Evolutionary conservation across 2,329 filamentous ascomycete species (phyloP).

Genomic region (Nemania bipapillata): DNA sequence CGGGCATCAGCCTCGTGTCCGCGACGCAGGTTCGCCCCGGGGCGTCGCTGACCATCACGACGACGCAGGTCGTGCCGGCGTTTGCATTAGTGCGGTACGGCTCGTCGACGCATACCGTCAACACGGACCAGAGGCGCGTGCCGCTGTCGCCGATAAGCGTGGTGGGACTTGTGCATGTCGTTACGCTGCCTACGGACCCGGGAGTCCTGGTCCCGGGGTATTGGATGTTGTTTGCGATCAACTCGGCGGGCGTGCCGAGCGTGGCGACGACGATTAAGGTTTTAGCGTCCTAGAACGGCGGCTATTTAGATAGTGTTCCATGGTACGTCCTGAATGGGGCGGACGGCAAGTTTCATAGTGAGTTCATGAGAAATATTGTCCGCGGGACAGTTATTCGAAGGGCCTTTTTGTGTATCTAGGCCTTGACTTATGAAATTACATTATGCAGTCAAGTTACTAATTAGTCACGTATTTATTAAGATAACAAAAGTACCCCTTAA

Average conservation of each 20-base stretch:
- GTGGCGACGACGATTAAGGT: slow-evolving; percentile 54
- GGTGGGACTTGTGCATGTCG: slow-evolving; percentile 49
- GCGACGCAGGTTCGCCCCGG: slow-evolving; percentile 50
- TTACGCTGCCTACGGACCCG: slow-evolving; percentile 56
- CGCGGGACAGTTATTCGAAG: too few relatives aligned
- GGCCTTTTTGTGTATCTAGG: not conserved
- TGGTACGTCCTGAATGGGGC: not conserved
- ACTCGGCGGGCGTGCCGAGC: slow-evolving; percentile 57
- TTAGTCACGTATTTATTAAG: not conserved
- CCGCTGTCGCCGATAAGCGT: slow-evolving; percentile 47
- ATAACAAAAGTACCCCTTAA: not conserved
- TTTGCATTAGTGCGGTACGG: slow-evolving; percentile 60
- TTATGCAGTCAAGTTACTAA: too few relatives aligned
- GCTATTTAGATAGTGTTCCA: not conserved
- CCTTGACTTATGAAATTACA: too few relatives aligned
- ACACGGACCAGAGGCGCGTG: slow-evolving; percentile 65
- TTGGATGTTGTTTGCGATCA: slow-evolving; percentile 61
- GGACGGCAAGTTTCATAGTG: slow-evolving; percentile 20
- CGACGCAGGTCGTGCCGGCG: slow-evolving; percentile 44
- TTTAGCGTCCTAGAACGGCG: slow-evolving; percentile 27
- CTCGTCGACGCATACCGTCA: slow-evolving; percentile 60
- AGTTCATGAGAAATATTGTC: too few relatives aligned
- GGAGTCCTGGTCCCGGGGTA: slow-evolving; percentile 61
- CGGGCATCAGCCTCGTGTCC: slow-evolving; percentile 54
- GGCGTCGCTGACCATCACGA: slow-evolving; percentile 50